Conservation (phyloP, 805 yeast genomes). For the Alloascoidea africana region DNA sequence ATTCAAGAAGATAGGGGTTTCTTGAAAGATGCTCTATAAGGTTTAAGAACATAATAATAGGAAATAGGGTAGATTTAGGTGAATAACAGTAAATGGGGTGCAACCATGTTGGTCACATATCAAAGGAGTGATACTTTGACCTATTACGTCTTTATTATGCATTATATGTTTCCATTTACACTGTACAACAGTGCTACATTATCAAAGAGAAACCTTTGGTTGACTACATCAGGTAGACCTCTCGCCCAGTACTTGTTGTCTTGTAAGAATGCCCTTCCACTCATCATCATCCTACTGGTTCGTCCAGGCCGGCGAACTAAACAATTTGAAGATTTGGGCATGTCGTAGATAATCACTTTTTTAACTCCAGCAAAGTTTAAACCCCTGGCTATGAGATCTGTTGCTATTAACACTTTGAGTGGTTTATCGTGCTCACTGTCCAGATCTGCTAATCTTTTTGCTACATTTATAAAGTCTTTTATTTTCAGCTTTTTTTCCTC, state of each 20-base stretch:
- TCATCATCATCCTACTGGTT: conserved; percentile 83
- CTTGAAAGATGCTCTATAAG: too few relatives aligned
- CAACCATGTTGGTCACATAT: too few relatives aligned
- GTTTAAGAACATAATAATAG: too few relatives aligned
- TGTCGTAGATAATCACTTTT: conserved; percentile 71
- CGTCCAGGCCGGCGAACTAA: conserved; percentile 86
- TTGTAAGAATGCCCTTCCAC: conserved; percentile 72
- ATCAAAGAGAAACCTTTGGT: conserved; percentile 26
- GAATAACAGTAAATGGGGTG: too few relatives aligned
- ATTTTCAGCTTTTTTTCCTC: conserved; percentile 48
- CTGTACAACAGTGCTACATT: conserved; percentile 6
- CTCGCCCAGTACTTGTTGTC: conserved; percentile 65
- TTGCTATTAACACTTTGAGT: conserved; percentile 64
- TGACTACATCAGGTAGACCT: conserved; percentile 59
- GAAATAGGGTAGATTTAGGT: too few relatives aligned
- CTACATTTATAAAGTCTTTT: conserved; percentile 47
- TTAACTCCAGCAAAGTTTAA: conserved; percentile 70
- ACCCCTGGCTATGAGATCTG: conserved; percentile 86
- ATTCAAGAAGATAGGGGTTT: too few relatives aligned
- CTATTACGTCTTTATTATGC: too few relatives aligned
- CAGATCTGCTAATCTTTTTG: conserved; percentile 25
- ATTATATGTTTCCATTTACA: too few relatives aligned
- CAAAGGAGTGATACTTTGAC: too few relatives aligned
- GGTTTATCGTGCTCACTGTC: conserved; percentile 12
- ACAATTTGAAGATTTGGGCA: conserved; percentile 76